Percentiles rank a stretch among this genome's conserved stretches.
Evolutionary conservation across 73 alveolate genomes (phyloP).

Genomic region (Paramecium sonneborni): DNA sequence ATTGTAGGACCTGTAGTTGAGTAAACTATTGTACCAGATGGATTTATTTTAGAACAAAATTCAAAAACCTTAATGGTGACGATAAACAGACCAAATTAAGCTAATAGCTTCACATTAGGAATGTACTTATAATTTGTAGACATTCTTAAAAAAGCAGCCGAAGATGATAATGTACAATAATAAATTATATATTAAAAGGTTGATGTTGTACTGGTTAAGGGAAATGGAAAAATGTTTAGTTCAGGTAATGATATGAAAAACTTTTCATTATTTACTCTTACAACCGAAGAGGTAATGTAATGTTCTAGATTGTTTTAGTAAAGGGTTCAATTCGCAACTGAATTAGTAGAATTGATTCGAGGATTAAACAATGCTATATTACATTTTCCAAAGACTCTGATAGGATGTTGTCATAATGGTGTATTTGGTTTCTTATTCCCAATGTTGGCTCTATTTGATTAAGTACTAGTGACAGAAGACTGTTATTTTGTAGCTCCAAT

Average conservation of each 20-base stretch:
- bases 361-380: background rate
- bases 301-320: background rate
- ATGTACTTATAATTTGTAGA: background rate
- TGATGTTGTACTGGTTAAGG: background rate
- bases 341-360: background rate
- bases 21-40: constrained; percentile 14
- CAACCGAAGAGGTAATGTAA: background rate
- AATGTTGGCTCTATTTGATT: background rate
- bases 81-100: constrained; percentile 24
- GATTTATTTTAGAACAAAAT: background rate
- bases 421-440: background rate
- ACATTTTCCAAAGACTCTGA: background rate
- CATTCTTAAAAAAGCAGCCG: background rate
- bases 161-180: no score
- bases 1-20: constrained; percentile 13
- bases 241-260: constrained; percentile 10
- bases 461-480: background rate
- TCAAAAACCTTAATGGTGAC: background rate
- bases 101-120: background rate
- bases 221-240: background rate
- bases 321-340: background rate
- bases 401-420: background rate
- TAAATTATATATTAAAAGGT: no score
- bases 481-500: constrained; percentile 6
- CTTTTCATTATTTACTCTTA: background rate